Evolutionary conservation across 805 yeast species (phyloP).

Genomic region (Kodamaea nitidulidarum): DNA sequence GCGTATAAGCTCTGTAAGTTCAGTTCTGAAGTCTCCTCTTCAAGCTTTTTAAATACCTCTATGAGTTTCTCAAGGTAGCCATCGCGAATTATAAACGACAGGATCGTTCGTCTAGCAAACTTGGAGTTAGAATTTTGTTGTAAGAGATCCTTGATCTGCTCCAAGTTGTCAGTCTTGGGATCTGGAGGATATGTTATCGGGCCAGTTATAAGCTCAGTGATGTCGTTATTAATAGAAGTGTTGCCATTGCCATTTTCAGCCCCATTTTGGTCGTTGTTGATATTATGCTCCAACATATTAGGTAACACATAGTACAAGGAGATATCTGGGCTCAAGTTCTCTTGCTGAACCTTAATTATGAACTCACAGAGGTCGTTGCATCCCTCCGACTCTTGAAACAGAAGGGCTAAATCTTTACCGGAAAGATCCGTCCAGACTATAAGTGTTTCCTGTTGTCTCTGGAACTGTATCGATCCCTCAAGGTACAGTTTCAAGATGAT

Average conservation of each 20-base stretch:
- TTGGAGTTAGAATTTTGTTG: slow-evolving; percentile 59
- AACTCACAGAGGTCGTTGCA: slow-evolving; percentile 82
- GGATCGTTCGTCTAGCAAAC: slow-evolving; percentile 58
- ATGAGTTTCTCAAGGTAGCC: slow-evolving; percentile 53
- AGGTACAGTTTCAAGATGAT: slow-evolving; percentile 60
- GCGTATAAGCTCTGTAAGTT: slow-evolving; percentile 56
- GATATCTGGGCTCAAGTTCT: slow-evolving; percentile 53
- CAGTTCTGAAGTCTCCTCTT: slow-evolving; percentile 32
- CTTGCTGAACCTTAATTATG: slow-evolving; percentile 62
- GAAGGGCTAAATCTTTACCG: slow-evolving; percentile 73
- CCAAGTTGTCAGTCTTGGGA: slow-evolving; percentile 50
- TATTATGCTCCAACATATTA: slow-evolving; percentile 16
- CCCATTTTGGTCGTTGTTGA: slow-evolving; percentile 1
- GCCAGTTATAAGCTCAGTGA: slow-evolving; percentile 75
- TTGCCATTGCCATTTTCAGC: slow-evolving; percentile 32
- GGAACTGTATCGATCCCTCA: slow-evolving; percentile 78
- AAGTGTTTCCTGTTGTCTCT: slow-evolving; percentile 89
- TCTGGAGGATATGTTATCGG: slow-evolving; percentile 66
- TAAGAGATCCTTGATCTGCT: slow-evolving; percentile 51
- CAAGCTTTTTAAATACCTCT: slow-evolving; percentile 52
- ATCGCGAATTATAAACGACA: slow-evolving; percentile 49
- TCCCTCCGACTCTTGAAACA: slow-evolving; percentile 89
- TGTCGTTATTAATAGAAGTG: slow-evolving; percentile 38
- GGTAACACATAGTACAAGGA: slow-evolving; percentile 66
- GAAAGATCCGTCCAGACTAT: slow-evolving; percentile 90